Conservation (phyloP, 345 rosid genomes). For the Syzygium jambos region DNA sequence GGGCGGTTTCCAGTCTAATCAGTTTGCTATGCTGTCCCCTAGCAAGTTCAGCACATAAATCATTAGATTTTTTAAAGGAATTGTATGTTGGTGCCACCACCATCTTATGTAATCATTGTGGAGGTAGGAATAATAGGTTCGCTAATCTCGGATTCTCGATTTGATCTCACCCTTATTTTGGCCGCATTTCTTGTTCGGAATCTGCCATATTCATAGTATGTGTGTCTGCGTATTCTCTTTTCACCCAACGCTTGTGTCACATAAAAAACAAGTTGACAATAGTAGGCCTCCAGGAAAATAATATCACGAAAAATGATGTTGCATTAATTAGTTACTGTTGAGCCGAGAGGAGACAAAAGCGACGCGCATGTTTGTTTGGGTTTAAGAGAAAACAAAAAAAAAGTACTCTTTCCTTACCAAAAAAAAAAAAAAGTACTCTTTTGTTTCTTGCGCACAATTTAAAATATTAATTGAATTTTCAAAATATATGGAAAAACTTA, state of each 20-base stretch:
- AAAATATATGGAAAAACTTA: not conserved
- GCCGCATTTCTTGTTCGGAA: not conserved
- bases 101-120: not conserved
- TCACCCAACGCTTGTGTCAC: rapidly evolving
- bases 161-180: not conserved
- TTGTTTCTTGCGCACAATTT: not conserved
- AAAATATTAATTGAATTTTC: too few species aligned
- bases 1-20: too few species aligned
- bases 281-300: too few species aligned
- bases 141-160: not conserved
- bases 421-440: not conserved
- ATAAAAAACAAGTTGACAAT: not conserved
- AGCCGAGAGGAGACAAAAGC: not conserved
- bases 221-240: not conserved
- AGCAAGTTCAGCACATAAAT: too few species aligned
- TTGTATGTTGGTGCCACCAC: not conserved
- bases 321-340: not conserved
- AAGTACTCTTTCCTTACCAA: not conserved
- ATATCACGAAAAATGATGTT: too few species aligned
- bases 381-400: not conserved
- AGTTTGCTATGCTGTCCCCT: too few species aligned
- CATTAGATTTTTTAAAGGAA: not conserved
- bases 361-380: not conserved
- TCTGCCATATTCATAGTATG: rapidly evolving
- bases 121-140: not conserved